Base-by-base conservation (phyloP, 2,329 filamentous ascomycete genomes). In the Aspergillus hortae region DNA sequence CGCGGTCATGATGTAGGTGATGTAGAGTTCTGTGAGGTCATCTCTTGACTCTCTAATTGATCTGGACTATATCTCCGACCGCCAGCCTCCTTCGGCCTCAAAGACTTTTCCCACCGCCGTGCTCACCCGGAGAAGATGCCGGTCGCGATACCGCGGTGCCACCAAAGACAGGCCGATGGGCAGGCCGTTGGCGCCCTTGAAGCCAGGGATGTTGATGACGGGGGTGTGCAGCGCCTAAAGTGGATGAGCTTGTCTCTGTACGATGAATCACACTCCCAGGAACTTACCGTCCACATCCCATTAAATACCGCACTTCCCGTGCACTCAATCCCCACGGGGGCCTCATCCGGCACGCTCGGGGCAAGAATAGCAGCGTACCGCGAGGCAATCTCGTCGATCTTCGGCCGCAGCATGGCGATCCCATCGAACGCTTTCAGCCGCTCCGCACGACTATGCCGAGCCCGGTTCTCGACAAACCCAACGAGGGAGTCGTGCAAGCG, bases 191-290 rank as follows among this genome's bases (percentile, higher is more conserved):
- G 72, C 71, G 0, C 85, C 84, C 32, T 73, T 67, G 57, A 88
- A 87, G 0, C 83, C 84, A 0, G 84, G 83, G 0, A 88, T 65
- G 53, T 87, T 87, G n/a, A 87, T 67, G 0, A 83, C 81, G 0
- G 85, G 85, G 1, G 76, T 79, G 55, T 88, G 84, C 12, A 87
- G 67, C 6, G 68, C 69, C 59, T 61, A 65, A 47, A 61, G 19
- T 58, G 1, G 55, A 66, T 38, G 58, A 67, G 51, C 19, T 21
- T 23, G 17, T 23, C 4, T 23, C 23, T 23, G 6, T 23, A 23
- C 17, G 67, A 46, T 47, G 21, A 51, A 43, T 71, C 72, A 71
- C 75, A 12, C 19, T 10, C 10, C 21, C 49, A 19, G 21, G 15
- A 33, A 42, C 40, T 17, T 38, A 25, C 38, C 46, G 53, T 55